Evolutionary conservation across 2,329 filamentous ascomycete genomes (phyloP).

Genomic region (Penicillium verrucosum): DNA sequence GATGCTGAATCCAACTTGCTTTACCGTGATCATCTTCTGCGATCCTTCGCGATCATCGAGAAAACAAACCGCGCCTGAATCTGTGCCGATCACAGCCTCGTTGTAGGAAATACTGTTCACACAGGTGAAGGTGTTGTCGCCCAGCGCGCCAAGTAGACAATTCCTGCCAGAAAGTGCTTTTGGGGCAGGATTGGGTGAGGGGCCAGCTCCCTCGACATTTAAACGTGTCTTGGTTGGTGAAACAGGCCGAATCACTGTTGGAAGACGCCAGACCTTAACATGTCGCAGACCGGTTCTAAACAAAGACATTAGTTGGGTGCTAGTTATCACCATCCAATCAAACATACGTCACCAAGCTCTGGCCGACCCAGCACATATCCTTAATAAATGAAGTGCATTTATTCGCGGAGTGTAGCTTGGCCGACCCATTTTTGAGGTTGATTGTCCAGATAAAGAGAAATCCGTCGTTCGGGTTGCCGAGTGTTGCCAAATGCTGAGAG

Average conservation of each 20-base stretch:
- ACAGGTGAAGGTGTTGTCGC: slow-evolving; percentile 81
- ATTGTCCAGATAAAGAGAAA: slow-evolving; percentile 90
- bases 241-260: slow-evolving; percentile 55
- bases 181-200: slow-evolving; percentile 47
- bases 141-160: slow-evolving; percentile 73
- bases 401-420: slow-evolving; percentile 79
- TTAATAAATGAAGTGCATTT: slow-evolving; percentile 85
- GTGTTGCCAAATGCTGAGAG: slow-evolving; percentile 78
- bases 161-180: slow-evolving; percentile 82
- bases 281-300: slow-evolving; percentile 74
- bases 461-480: slow-evolving; percentile 86
- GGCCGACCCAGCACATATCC: slow-evolving; percentile 88
- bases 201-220: slow-evolving; percentile 34
- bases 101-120: slow-evolving; percentile 68
- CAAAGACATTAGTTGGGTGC: slow-evolving; percentile 10
- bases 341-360: slow-evolving; percentile 68
- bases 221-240: slow-evolving; percentile 65
- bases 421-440: slow-evolving; percentile 74
- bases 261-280: slow-evolving; percentile 88
- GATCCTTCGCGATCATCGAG: slow-evolving; percentile 72
- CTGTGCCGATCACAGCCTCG: slow-evolving; percentile 79
- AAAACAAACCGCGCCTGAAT: slow-evolving; percentile 84
- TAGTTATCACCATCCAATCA: not conserved
- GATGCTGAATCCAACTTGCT: slow-evolving; percentile 65
- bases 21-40: slow-evolving; percentile 66